Conservation (phyloP, 345 rosid species). For the Gossypium ekmanianum region DNA sequence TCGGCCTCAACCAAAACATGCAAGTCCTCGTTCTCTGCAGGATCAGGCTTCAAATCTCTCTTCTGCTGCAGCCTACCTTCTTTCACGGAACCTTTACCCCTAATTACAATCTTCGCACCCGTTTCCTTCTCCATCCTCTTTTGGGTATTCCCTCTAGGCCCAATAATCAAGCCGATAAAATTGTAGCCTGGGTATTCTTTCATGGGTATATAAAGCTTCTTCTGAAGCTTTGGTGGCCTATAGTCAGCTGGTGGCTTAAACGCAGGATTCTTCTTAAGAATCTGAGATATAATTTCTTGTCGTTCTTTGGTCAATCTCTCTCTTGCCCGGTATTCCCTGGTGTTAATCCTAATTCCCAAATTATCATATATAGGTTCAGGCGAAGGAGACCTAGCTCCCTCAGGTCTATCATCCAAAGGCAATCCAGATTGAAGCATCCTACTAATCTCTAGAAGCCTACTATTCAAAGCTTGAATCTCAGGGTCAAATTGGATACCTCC, state of each 20-base stretch:
- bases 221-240: constrained; percentile 90
- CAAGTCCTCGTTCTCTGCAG: constrained; percentile 92
- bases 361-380: constrained; percentile 94
- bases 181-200: constrained; percentile 92
- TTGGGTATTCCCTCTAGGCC: constrained; percentile 95
- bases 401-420: constrained; percentile 82
- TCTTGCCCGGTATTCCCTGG: constrained; percentile 82
- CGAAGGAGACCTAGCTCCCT: constrained; percentile 93
- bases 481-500: constrained; percentile 97
- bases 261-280: constrained; percentile 82
- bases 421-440: constrained; percentile 73
- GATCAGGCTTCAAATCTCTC: constrained; percentile 91
- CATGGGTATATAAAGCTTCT: constrained; percentile 94
- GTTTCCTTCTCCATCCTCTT: constrained; percentile 98
- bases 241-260: constrained; percentile 98
- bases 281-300: constrained; percentile 89
- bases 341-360: constrained; percentile 85
- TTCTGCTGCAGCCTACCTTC: constrained; percentile 95
- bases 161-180: constrained; percentile 89
- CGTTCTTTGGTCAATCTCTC: constrained; percentile 86
- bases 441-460: constrained; percentile 78
- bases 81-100: constrained; percentile 92
- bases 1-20: constrained; percentile 98
- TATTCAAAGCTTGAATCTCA: constrained; percentile 81
- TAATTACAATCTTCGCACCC: constrained; percentile 89